Evolutionary conservation across 2,329 filamentous ascomycete genomes (phyloP), one percentile per base, ranked within the genome.

Genomic region (Daldinia eschscholtzii): DNA sequence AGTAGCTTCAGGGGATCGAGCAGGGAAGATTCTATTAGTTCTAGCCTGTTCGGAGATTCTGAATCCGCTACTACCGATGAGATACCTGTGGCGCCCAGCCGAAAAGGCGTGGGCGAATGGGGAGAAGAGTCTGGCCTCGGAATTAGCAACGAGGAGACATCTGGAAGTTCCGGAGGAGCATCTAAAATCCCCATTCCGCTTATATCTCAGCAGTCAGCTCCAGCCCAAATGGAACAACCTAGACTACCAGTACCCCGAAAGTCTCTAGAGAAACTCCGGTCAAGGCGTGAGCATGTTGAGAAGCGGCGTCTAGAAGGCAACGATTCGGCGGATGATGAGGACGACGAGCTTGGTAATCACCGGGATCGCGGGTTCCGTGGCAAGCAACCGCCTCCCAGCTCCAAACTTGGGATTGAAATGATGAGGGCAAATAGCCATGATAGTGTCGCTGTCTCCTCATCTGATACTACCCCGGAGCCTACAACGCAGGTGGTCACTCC

Each of bases 381-480:
- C 66, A 89, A 89, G 71, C 81, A 83, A 15, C 84, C 85, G 41
- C 85, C 92, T 26, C 91, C 92, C 12, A 92, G 91, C 61, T 97
- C 94, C 0, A 98, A 97, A 80, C 87, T 98, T 1, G 94, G 94
- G 1, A 96, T 94, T 57, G 95, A 98, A 80, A 98, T 98, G 95
- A 95, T 98, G 93, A 90, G 95, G 55, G 97, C 95, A 20, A 97
- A 97, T 79, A 97, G 93, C 76, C 92, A 95, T 74, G 95, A 97
- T 56, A 97, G 94, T 76, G 88, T 93, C 61, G 83, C 83, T 1
- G 59, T 86, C 12, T 80, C 81, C 7, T 85, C 81, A 10, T 85
- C 86, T 2, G 86, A 87, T 53, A 84, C 81, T 72, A 83, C 83
- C 13, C 79, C 83, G 0, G 86, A 87, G 70, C 82, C 83, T n/a